Evolutionary conservation across 2,329 filamentous ascomycete species (phyloP).

Genomic region (Alternaria metachromatica): DNA sequence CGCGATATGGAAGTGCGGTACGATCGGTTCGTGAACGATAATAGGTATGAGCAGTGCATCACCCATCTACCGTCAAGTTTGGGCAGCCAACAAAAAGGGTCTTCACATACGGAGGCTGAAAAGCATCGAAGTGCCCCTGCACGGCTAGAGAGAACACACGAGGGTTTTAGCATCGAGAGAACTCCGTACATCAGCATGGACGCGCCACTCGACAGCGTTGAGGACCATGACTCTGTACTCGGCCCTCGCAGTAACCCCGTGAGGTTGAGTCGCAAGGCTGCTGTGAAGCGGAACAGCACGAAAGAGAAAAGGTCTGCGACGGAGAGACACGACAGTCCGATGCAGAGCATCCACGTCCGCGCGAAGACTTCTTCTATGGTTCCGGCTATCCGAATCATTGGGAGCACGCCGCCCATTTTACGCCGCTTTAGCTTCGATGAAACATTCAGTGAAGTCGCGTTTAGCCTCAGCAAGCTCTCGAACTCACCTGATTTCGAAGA

Average conservation of each 20-base stretch:
- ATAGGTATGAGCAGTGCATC: not conserved
- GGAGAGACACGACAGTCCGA: not conserved
- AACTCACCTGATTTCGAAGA: not conserved
- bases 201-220: not conserved
- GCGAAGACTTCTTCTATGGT: not conserved
- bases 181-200: not conserved
- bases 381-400: not conserved
- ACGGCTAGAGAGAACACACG: not conserved
- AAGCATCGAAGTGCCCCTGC: not conserved
- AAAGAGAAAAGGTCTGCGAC: too few species aligned
- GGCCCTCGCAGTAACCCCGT: not conserved
- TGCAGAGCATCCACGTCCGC: not conserved
- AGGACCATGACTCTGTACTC: not conserved
- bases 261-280: not conserved
- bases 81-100: not conserved
- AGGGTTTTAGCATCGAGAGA: not conserved
- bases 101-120: not conserved
- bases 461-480: not conserved
- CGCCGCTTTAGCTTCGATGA: conserved; percentile 7
- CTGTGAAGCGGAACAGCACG: not conserved
- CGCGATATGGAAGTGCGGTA: not conserved
- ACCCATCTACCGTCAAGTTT: not conserved
- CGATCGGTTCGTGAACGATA: not conserved
- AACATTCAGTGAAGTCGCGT: not conserved
- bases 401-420: not conserved